Evolutionary conservation across 139 green algal species (phyloP).

Genomic region (Bryopsis sp.): DNA sequence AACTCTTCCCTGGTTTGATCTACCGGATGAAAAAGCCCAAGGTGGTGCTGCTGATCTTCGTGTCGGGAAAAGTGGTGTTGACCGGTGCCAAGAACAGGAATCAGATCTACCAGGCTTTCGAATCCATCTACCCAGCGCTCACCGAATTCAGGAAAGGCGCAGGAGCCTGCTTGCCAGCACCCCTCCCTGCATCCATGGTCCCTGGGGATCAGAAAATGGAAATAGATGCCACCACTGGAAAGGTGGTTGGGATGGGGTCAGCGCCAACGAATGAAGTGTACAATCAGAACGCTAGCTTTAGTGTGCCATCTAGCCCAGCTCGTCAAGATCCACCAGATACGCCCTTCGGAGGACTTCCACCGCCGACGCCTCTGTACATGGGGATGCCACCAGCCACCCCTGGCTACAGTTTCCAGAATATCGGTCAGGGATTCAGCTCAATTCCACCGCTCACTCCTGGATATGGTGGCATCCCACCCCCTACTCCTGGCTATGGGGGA

Average conservation of each 20-base stretch:
- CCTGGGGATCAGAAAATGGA: background rate
- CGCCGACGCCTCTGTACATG: background rate
- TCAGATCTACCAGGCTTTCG: conserved; percentile 96
- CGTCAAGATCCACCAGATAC: background rate
- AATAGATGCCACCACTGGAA: background rate
- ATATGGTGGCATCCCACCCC: no score
- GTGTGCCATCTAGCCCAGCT: background rate
- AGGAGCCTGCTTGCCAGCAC: background rate
- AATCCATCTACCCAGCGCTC: conserved; percentile 96
- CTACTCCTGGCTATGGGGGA: no score
- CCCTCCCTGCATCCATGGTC: background rate
- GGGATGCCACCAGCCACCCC: background rate
- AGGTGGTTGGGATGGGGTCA: background rate
- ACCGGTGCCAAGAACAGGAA: conserved; percentile 74
- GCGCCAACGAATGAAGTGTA: background rate
- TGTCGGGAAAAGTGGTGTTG: conserved; percentile 86
- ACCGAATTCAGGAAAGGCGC: conserved; percentile 77
- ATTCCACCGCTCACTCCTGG: no score
- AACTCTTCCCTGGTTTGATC: conserved; percentile 98
- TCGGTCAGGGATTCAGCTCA: no score
- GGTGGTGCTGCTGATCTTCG: conserved; percentile 98
- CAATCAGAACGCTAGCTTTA: no score
- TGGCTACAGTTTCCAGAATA: background rate
- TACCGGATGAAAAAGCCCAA: conserved; percentile 97
- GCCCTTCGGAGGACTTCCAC: background rate